Evolutionary conservation across 495 filamentous ascomycete species (phyloP), one percentile per base, ranked within the genome.

Genomic region (Aspergillus coremiiformis): DNA sequence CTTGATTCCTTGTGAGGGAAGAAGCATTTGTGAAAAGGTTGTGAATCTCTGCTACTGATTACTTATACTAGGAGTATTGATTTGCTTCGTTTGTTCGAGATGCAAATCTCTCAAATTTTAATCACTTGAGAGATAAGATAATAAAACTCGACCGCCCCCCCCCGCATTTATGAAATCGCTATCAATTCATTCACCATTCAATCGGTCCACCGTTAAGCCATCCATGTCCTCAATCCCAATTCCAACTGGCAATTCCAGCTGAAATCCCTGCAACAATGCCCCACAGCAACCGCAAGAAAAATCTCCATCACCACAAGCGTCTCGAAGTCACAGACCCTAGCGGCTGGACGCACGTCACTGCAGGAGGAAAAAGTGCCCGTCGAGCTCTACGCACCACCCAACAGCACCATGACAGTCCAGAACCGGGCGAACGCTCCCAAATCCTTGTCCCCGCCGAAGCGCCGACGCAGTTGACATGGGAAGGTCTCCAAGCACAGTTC

Each of bases 321-420:
- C 62, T 68, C 45, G 52, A 75, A 65, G 55, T 81, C 47, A 73
- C 69, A 39, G 75, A 74, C 60, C 53, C 66, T 24, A 65, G 75
- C 29, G 78, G 79, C 67, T 83, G 79, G 79, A 79, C 78, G 26
- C 78, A 81, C 61, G 70, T 82, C 55, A 65, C 71, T 39, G 70
- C 61, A 22, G 51, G 37, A 49, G 60, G 60, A 12, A 55, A 57
- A 52, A 63, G 57, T 41, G 62, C 63, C 39, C 58, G 57, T 20
- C 61, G 63, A 39, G 47, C 26, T 39, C 47, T 49, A 22, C 54
- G 44, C 26, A 29, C 15, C 49, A 50, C 24, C 47, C 20, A 54
- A n/a, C 43, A 42, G 10, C 24, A 50, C 11, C 22, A 44, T 24
- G 23, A 53, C 47, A 9, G 49, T 15, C 17, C 29, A 53, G 20